These are phyloP conservation scores for Claviceps monticola DNA, from an alignment of 2,329 filamentous ascomycete genomes.

Conservation along the genomic window DNA sequence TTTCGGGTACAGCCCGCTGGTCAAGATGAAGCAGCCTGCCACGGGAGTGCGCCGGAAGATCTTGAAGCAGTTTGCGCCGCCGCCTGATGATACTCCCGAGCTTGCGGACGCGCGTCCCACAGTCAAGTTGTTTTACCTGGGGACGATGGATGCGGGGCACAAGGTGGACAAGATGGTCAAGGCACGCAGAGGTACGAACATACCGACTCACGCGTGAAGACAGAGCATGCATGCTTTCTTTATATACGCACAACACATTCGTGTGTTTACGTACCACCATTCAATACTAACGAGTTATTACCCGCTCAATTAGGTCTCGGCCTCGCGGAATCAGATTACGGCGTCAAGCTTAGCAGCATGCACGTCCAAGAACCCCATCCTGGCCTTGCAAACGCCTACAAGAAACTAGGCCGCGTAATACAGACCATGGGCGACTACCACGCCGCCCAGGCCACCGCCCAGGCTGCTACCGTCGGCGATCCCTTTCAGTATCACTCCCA, in stretches of 20 bases:
- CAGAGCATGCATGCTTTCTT: not conserved
- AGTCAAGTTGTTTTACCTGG: constrained; percentile 91
- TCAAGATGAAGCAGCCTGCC: constrained; percentile 90
- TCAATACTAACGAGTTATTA: not conserved
- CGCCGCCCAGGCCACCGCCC: constrained; percentile 88
- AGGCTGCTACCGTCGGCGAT: constrained; percentile 88
- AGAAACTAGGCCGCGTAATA: constrained; percentile 85
- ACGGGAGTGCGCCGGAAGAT: constrained; percentile 92
- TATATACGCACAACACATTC: not conserved
- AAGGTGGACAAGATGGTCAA: constrained; percentile 94
- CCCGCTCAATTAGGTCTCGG: constrained; percentile 54
- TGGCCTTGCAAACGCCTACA: constrained; percentile 78
- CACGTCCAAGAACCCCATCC: constrained; percentile 80
- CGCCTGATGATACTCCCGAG: constrained; percentile 93
- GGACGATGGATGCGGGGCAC: constrained; percentile 91
- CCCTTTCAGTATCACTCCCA: constrained; percentile 89
- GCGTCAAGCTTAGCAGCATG: constrained; percentile 77
- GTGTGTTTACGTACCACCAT: not conserved
- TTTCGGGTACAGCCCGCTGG: constrained; percentile 92
- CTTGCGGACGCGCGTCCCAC: constrained; percentile 76
- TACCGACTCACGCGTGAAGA: not conserved
- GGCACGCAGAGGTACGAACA: constrained; percentile 61
- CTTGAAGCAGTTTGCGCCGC: constrained; percentile 94
- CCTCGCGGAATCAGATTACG: constrained; percentile 83
- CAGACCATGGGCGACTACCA: constrained; percentile 92